Evolutionary conservation across 2,329 filamentous ascomycete genomes (phyloP), one percentile per base, ranked within the genome.

Genomic region (Penicillium sp.): DNA sequence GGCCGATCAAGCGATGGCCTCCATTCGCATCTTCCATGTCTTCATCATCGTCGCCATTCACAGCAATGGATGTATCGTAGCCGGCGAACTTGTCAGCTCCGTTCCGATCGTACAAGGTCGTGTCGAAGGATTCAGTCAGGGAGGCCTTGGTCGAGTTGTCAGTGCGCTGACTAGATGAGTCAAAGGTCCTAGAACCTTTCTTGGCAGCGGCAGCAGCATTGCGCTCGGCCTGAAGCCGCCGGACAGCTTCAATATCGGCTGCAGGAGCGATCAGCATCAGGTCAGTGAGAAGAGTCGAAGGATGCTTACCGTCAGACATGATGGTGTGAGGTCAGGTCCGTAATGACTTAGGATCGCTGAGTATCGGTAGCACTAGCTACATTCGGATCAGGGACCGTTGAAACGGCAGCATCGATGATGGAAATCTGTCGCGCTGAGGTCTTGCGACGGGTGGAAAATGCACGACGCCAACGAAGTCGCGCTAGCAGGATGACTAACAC

Each of bases 191-290:
- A 76, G 88, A 89, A 79, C 89, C 88, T 82, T 93, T 93, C 82
- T 91, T 95, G 67, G 76, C 84, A 71, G 88, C 86, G 70, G 89
- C 85, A 70, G 86, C 83, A 76, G 89, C 89, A 79, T 96, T 96
- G 76, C 93, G 91, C 89, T 96, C 92, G 78, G 90, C 89, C 83
- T 96, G 92, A 75, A 94, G 89, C 83, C 88, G 89, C 79, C 88
- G 88, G 78, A 96, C 90, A 72, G 88, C 85, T 74, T 95, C 91
- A 79, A 96, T 95, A 78, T 96, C 92, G 78, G 90, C 89, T 83
- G 60, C 6, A 62, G 44, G 58, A 50, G 43, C 27, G 22, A 63
- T 73, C 59, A 77, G 70, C 61, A 60, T 56, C 31, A 60, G 19
- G 52, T 39, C 54, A 44, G 50, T 55, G 54, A 54, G 43, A 47